Evolutionary conservation across 345 rosid species (phyloP).

Genomic region (Eucalyptus globulus): DNA sequence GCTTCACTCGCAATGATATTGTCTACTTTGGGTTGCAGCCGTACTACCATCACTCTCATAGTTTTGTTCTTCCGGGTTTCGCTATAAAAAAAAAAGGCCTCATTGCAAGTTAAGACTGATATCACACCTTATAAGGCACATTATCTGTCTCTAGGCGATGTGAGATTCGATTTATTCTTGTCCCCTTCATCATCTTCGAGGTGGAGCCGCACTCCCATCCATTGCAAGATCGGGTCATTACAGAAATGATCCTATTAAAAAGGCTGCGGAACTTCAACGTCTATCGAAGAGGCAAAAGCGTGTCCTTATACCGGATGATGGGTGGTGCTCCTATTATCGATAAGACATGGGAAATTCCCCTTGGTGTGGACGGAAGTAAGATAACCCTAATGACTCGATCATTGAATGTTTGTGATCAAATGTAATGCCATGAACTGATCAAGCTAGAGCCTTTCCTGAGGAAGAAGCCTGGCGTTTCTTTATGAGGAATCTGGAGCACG

Average conservation of each 20-base stretch:
- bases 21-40: no score
- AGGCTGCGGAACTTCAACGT: background rate
- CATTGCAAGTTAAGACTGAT: no score
- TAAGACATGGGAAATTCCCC: background rate
- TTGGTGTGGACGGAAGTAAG: background rate
- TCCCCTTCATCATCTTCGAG: no score
- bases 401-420: background rate
- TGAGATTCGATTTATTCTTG: no score
- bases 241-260: background rate
- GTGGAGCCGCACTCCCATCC: no score
- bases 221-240: no score
- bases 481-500: background rate
- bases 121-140: no score
- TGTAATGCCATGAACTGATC: background rate
- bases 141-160: rapidly evolving
- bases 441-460: background rate
- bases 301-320: slow-evolving; percentile 2
- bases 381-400: background rate
- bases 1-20: no score
- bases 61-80: no score
- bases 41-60: rapidly evolving
- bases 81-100: no score
- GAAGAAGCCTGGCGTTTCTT: background rate
- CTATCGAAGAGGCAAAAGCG: background rate
- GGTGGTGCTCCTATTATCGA: background rate